Percentiles rank a stretch among this genome's conserved stretches.
phyloP scores from a whole-genome alignment of 83 land plant genomes.

The Larix sibirica region DNA sequence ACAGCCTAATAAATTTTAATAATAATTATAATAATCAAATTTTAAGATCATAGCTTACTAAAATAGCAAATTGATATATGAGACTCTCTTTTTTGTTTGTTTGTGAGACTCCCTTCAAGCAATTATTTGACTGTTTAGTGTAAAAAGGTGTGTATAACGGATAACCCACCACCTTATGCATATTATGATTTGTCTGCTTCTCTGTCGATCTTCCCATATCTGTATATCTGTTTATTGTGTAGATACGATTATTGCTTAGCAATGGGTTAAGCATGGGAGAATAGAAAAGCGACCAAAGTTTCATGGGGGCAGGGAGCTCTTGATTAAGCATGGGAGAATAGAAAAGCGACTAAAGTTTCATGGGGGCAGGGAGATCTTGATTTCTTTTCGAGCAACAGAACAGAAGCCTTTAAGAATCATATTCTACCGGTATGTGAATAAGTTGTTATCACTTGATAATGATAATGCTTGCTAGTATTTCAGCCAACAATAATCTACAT shows the following conservation, averaged over 20 bases:
- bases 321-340: constrained; percentile 15
- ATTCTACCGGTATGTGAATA: constrained; percentile 62
- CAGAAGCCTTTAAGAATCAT: constrained; percentile 92
- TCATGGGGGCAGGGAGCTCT: constrained; percentile 70
- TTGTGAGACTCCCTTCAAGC: too few species aligned
- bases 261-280: background rate
- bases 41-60: background rate
- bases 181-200: background rate
- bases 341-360: background rate
- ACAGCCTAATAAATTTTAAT: too few species aligned
- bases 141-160: too few species aligned
- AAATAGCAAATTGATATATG: too few species aligned
- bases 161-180: background rate
- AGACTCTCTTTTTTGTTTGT: background rate
- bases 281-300: background rate
- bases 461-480: background rate
- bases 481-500: background rate
- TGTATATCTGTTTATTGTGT: background rate
- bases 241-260: background rate
- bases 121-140: background rate
- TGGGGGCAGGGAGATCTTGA: constrained; percentile 78
- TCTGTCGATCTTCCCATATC: background rate
- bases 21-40: too few species aligned
- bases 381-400: constrained; percentile 95
- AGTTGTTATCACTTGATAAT: background rate